These are phyloP conservation scores for Tylopilus sp. DNA, from an alignment of 768 basidiomycete genomes.

Conservation along the genomic window DNA sequence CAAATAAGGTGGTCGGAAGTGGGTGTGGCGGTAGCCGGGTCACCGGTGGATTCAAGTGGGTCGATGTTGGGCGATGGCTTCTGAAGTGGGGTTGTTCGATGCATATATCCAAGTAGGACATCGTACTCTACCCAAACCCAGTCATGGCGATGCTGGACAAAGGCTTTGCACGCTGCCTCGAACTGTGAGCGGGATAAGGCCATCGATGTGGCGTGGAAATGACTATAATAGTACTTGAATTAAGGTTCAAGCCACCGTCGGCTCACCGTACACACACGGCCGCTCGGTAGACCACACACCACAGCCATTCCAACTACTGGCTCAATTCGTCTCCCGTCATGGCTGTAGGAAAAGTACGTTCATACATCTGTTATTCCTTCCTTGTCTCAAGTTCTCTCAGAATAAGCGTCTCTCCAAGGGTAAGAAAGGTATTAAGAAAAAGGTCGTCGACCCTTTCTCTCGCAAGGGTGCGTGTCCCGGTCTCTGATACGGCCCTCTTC, in stretches of 20 bases:
- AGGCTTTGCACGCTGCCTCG: conserved; percentile 52
- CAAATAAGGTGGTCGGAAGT: conserved; percentile 39
- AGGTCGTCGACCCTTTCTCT: conserved; percentile 99
- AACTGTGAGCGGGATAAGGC: conserved; percentile 54
- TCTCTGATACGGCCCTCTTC: background rate
- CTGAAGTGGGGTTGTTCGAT: conserved; percentile 32
- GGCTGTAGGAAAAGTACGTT: conserved; percentile 85
- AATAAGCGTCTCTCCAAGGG: conserved; percentile 98
- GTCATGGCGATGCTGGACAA: conserved; percentile 39
- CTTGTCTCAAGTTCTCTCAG: conserved; percentile 37
- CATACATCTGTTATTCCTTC: background rate
- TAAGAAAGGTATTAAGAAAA: conserved; percentile 99
- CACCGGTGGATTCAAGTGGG: conserved; percentile 27
- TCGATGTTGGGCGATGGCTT: conserved; percentile 5
- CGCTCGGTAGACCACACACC: conserved; percentile 25
- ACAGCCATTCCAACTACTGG: conserved; percentile 37
- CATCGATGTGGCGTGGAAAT: conserved; percentile 43
- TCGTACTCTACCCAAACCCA: conserved; percentile 65
- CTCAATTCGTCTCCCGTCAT: conserved; percentile 49
- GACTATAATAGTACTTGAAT: conserved; percentile 34
- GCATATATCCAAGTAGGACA: conserved; percentile 51
- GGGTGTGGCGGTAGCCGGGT: conserved; percentile 36
- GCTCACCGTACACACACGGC: conserved; percentile 16
- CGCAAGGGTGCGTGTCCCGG: conserved; percentile 74
- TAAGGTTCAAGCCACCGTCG: conserved; percentile 64